Percentiles rank a stretch among this genome's conserved stretches.
Evolutionary conservation across 306 rosid species (phyloP).

Genomic region (Boehmeria nivea): DNA sequence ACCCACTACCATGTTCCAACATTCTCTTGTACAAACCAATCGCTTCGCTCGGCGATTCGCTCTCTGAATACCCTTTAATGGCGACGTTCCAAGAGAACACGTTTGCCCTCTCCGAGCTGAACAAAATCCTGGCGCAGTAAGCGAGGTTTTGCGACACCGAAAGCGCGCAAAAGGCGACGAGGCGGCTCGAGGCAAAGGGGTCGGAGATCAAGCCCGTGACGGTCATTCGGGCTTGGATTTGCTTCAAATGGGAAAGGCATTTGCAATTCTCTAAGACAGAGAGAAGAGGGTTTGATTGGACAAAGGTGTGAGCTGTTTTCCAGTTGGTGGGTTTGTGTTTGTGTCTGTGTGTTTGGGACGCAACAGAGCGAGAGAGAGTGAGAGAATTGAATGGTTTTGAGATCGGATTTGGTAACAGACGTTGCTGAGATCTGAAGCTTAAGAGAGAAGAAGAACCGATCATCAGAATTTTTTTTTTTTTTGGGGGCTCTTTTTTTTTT

Average conservation of each 20-base stretch:
- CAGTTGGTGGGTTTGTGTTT: conserved; percentile 44
- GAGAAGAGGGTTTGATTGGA: conserved; percentile 47
- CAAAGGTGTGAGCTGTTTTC: conserved; percentile 50
- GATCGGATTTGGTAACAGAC: conserved; percentile 15
- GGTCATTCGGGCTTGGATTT: conserved; percentile 68
- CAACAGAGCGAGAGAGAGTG: background rate
- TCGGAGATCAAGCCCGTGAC: conserved; percentile 42
- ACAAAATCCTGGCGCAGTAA: conserved; percentile 45
- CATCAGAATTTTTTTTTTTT: conserved; percentile 21
- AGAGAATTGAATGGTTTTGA: conserved; percentile 10
- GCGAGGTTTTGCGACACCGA: conserved; percentile 45
- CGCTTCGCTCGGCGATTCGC: conserved; percentile 40
- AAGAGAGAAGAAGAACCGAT: background rate
- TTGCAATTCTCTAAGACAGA: conserved; percentile 54
- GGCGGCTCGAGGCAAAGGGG: conserved; percentile 58
- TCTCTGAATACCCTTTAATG: conserved; percentile 59
- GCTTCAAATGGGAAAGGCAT: conserved; percentile 55
- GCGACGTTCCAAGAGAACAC: conserved; percentile 71
- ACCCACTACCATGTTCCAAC: conserved; percentile 33
- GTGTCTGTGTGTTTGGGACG: conserved; percentile 13
- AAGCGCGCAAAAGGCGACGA: conserved; percentile 69
- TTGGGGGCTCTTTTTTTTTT: too few species aligned
- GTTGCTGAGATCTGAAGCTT: conserved; percentile 13
- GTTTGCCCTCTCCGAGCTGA: conserved; percentile 28
- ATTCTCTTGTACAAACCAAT: conserved; percentile 47